A percentile compares a stretch with the other conserved stretches of the same genome.
Conservation (phyloP, 768 basidiomycete genomes). For the Panaeolus papilionaceus region DNA sequence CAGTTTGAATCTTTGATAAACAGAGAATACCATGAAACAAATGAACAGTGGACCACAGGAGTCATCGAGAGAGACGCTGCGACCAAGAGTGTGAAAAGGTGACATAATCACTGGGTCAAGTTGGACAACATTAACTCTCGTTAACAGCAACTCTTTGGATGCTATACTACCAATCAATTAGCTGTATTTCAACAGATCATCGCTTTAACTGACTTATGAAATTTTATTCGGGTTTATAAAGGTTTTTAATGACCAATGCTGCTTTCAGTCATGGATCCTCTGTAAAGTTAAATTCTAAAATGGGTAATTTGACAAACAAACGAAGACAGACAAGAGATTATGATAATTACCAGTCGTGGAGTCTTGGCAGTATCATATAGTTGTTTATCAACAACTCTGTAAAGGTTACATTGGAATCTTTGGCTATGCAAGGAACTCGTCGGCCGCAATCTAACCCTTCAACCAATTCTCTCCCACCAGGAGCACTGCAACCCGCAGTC, state of each 20-base stretch:
- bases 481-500: conserved; percentile 29
- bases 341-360: not conserved
- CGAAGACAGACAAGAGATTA: conserved; percentile 4
- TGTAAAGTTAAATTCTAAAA: conserved; percentile 3
- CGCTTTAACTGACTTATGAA: too few relatives aligned
- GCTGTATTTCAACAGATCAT: too few relatives aligned
- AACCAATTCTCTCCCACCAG: conserved; percentile 23
- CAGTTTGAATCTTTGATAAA: too few relatives aligned
- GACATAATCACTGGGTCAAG: not conserved
- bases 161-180: too few relatives aligned
- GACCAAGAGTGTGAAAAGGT: conserved; percentile 1
- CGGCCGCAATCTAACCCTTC: not conserved
- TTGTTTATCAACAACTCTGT: not conserved
- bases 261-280: not conserved
- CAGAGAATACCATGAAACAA: too few relatives aligned
- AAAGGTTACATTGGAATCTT: not conserved
- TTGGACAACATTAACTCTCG: too few relatives aligned
- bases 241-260: not conserved
- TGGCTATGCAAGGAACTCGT: not conserved
- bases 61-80: too few relatives aligned
- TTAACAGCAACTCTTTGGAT: not conserved
- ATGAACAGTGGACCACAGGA: too few relatives aligned
- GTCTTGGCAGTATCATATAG: not conserved
- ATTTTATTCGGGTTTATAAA: not conserved
- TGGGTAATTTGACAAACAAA: conserved; percentile 3